Evolutionary conservation across 1,284 basidiomycete genomes (phyloP).

Genomic region (Pyrrhoderma lamaoense): DNA sequence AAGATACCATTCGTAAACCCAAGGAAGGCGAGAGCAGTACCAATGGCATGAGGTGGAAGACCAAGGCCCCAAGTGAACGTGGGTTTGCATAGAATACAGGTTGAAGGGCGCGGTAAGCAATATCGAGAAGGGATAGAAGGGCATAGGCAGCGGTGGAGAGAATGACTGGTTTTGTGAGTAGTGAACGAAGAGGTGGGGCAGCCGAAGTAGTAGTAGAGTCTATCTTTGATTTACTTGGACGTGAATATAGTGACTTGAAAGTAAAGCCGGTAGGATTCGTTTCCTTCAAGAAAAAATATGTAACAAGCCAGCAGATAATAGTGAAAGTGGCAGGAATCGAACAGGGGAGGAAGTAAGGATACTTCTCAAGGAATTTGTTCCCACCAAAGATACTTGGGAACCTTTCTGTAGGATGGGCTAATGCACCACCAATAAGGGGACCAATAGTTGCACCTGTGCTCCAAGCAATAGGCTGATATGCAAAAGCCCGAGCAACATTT

Average conservation of each 20-base stretch:
- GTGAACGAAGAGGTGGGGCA: conserved; percentile 25
- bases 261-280: conserved; percentile 13
- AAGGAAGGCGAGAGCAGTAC: conserved; percentile 28
- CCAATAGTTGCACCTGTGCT: conserved; percentile 20
- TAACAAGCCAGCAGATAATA: conserved; percentile 18
- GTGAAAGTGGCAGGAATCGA: conserved; percentile 20
- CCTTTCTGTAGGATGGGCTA: conserved; percentile 22
- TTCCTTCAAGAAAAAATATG: conserved; percentile 23
- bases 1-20: conserved; percentile 20
- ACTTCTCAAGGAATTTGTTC: conserved; percentile 21
- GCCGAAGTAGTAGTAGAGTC: conserved; percentile 1
- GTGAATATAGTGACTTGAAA: conserved; percentile 9
- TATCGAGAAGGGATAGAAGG: conserved; percentile 32
- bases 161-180: conserved; percentile 33
- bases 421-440: conserved; percentile 23
- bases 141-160: conserved; percentile 38
- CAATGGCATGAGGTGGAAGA: conserved; percentile 35
- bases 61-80: conserved; percentile 36
- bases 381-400: conserved; percentile 22
- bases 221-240: background rate
- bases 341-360: conserved; percentile 26
- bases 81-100: conserved; percentile 41
- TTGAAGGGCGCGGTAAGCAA: conserved; percentile 32
- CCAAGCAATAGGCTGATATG: conserved; percentile 22
- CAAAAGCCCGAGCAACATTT: conserved; percentile 27